A percentile compares a stretch with the other conserved stretches of the same genome.
These are phyloP conservation scores for Aphelidium insulamus DNA, from an alignment of 371 early-diverging fungal species.

Conservation along the genomic window DNA sequence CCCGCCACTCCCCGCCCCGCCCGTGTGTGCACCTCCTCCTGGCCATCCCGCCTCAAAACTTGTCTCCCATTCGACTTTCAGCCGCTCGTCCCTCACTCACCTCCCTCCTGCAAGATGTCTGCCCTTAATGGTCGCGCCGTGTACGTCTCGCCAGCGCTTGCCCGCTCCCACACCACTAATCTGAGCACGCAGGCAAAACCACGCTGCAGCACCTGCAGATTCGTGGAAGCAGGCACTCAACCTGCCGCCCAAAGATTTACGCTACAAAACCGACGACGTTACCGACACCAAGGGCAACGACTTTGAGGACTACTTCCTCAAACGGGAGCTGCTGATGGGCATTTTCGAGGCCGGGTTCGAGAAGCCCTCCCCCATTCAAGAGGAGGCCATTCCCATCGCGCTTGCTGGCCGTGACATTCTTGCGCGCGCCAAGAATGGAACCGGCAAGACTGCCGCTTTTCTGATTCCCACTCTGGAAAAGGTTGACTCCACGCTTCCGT, in stretches of 20 bases:
- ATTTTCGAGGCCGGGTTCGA: constrained; percentile 97
- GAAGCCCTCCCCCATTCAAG: constrained; percentile 95
- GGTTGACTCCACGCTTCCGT: constrained; percentile 47
- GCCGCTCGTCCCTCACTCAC: no score
- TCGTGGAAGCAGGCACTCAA: constrained; percentile 46
- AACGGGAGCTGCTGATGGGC: constrained; percentile 90
- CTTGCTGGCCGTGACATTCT: constrained; percentile 87
- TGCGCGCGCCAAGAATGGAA: constrained; percentile 94
- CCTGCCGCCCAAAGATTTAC: constrained; percentile 52
- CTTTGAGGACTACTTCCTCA: constrained; percentile 92
- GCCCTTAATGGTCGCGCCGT: no score
- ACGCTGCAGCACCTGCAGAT: no score
- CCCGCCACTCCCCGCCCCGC: no score
- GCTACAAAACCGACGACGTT: constrained; percentile 89
- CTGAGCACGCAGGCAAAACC: no score
- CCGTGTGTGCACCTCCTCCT: no score
- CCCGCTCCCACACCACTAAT: no score
- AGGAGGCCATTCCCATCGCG: constrained; percentile 94
- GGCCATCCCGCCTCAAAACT: no score
- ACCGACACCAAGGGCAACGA: constrained; percentile 89
- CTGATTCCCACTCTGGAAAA: constrained; percentile 88
- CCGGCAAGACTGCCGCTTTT: constrained; percentile 96
- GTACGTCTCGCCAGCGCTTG: no score
- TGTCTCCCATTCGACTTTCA: no score
- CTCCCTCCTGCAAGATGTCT: no score